These are phyloP conservation scores for Meyerozyma smithsonii DNA, from an alignment of 1,139 yeast species.

Conservation along the genomic window DNA sequence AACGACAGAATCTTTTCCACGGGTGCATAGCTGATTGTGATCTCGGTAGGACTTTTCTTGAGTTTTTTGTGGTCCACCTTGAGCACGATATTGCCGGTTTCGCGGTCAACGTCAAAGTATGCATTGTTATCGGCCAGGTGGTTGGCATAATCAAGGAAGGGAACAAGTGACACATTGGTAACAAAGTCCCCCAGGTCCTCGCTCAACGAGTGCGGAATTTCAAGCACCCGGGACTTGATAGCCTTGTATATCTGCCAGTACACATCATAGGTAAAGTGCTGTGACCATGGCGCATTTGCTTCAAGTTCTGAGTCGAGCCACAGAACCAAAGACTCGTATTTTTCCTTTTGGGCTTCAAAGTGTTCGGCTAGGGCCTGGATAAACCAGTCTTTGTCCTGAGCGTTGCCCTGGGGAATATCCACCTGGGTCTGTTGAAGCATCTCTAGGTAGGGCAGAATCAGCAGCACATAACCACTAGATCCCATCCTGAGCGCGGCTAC, in stretches of 20 bases:
- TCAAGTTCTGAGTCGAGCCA: conserved; percentile 9
- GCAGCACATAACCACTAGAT: conserved; percentile 1
- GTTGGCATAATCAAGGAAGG: conserved; percentile 63
- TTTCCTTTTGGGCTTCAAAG: conserved; percentile 16
- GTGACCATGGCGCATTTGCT: conserved; percentile 8
- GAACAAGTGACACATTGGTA: conserved; percentile 56
- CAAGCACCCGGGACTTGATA: conserved; percentile 54
- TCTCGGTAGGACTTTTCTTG: conserved; percentile 19
- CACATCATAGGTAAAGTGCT: conserved; percentile 19
- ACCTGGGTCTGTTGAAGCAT: conserved; percentile 20
- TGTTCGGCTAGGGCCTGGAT: conserved; percentile 14
- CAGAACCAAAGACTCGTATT: conserved; percentile 19
- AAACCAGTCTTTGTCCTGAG: conserved; percentile 14
- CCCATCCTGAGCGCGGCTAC: conserved; percentile 11
- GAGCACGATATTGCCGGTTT: conserved; percentile 42
- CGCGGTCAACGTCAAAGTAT: conserved; percentile 56
- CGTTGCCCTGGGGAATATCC: conserved; percentile 8
- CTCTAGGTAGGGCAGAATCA: conserved; percentile 21
- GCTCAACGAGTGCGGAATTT: conserved; percentile 46
- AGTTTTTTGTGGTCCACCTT: conserved; percentile 17
- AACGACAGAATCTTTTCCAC: conserved; percentile 44
- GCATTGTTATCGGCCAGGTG: conserved; percentile 48
- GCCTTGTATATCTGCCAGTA: conserved; percentile 45
- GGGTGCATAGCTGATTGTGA: conserved; percentile 48
- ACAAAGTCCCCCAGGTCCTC: conserved; percentile 29